Evolutionary conservation across 2,329 filamentous ascomycete species (phyloP), one percentile per base, ranked within the genome.

Genomic region (Didymella sp.): DNA sequence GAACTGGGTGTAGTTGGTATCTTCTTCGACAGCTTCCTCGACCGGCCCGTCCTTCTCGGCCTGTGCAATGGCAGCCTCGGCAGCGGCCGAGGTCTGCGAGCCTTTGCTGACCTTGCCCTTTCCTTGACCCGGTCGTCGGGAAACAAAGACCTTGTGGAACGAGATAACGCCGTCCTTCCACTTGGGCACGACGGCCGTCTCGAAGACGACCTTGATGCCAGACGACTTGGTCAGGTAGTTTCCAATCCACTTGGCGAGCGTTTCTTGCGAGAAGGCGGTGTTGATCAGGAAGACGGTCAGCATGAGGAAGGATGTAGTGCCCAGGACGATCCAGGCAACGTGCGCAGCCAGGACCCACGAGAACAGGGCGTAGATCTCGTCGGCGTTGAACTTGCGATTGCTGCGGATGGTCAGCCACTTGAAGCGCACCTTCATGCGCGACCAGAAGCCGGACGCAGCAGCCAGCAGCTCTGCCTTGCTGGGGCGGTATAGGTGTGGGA

Each of bases 371-470:
- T 92, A 91, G 82, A 96, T 97, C 78, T 99, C 95, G 75, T 99
- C 95, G 21, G 89, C 85, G 75, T 96, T 99, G 86, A 95, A 99
- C 0, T 95, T 95, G 33, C 95, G 85, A 75, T 90, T 91, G 73
- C 93, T 96, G 72, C 93, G 84, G 68, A 99, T 99, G 2, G 95
- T 96, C 69, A 95, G 89, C 95, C 95, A 99, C 77, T 99, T 99
- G 80, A 98, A 96, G 37, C 92, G 89, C 22, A 98, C 90, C 71
- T 89, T 92, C 41, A 97, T 77, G 45, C 95, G 86, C 61, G 96
- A 89, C 88, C 92, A 95, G 75, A 98, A 97, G 1, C 93, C 93
- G 21, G 88, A 97, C 31, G 95, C 92, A 4, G 95, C 94, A 19
- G 91, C 89, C 31, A 99, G 82, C 25, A 99, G 83, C 76, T 99